Conservation (phyloP, 2,329 filamentous ascomycete species). For the Diaporthe vexans region DNA sequence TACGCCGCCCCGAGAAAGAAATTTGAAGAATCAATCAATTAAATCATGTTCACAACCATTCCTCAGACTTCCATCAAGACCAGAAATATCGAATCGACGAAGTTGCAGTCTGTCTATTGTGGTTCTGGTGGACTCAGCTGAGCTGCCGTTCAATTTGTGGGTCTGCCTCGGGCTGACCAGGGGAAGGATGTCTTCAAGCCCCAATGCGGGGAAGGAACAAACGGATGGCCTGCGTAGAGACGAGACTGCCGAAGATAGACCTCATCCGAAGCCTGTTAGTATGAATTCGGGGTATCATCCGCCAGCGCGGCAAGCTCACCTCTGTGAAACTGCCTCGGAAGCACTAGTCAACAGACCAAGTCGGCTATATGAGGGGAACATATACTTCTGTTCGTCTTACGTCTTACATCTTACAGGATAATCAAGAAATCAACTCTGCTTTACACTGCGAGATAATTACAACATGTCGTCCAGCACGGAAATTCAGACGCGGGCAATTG, state of each 20-base stretch:
- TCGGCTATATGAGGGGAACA: neutral
- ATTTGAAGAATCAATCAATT: neutral
- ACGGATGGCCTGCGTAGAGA: too few relatives aligned
- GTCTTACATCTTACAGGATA: too few relatives aligned
- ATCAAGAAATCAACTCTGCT: neutral
- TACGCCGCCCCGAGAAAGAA: too few relatives aligned
- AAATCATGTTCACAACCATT: neutral
- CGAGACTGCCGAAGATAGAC: neutral
- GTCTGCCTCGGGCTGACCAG: neutral
- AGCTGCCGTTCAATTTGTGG: neutral
- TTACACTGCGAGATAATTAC: neutral
- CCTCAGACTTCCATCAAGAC: neutral
- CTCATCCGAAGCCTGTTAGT: neutral
- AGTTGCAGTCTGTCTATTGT: neutral
- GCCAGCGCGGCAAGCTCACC: neutral
- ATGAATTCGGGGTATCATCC: neutral
- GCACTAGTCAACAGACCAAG: conserved; percentile 3
- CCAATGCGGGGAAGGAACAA: neutral
- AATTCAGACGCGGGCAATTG: conserved; percentile 2
- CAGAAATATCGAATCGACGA: neutral
- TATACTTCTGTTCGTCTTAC: neutral
- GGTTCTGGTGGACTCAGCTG: neutral
- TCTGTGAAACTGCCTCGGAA: neutral
- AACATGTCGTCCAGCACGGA: neutral
- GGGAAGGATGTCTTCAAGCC: neutral